Base-by-base conservation (phyloP, 2,329 filamentous ascomycete genomes). In the Penicillium sp. region DNA sequence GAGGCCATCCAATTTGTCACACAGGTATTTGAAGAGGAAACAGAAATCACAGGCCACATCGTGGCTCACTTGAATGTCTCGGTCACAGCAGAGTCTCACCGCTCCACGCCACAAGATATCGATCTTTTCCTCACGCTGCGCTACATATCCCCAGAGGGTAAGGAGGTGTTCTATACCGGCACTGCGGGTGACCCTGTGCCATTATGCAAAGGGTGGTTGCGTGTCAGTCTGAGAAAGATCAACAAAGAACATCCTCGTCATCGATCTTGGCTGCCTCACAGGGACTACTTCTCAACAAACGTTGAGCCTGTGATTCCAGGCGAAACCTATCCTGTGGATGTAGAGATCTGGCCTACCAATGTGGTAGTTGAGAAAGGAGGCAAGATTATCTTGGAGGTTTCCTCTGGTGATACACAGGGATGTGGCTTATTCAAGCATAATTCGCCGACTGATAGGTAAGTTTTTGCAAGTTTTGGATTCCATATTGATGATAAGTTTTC, bases 11-110 rank as follows among this genome's bases (percentile, higher is more conserved):
- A 83, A 42, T 90, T 90, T 68, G 77, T 74, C 1, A 87, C 83
- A 0, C 55, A 76, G 0, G 74, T 84, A 0, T 89, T 90, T 56
- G 78, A 81, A n/a, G 58, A 76, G 6, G 86, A 90, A 64, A 88
- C 82, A 0, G 88, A 90, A 65, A 84, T 91, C 52, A 90, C 88
- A 0, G 88, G 88, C 0, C 86, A 90, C 65, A 76, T 89, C 27
- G 77, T 84, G 0, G 86, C 86, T 0, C 87, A 85, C 60, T 76
- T 91, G 4, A 84, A 86, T 58, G 82, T 89, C 0, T 89, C 87
- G 0, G 73, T 78, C 31, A 78, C 72, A 3, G 68, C 78, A 1
- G 65, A 77, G 10, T 31, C 29, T 31, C 27, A 66, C 64, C 71
- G 1, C 74, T 72, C 2, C 81, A 80, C 0, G 74, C 71, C 1